These are phyloP conservation scores for Albugo laibachii DNA, from an alignment of 352 stramenopile species.

Conservation along the genomic window DNA sequence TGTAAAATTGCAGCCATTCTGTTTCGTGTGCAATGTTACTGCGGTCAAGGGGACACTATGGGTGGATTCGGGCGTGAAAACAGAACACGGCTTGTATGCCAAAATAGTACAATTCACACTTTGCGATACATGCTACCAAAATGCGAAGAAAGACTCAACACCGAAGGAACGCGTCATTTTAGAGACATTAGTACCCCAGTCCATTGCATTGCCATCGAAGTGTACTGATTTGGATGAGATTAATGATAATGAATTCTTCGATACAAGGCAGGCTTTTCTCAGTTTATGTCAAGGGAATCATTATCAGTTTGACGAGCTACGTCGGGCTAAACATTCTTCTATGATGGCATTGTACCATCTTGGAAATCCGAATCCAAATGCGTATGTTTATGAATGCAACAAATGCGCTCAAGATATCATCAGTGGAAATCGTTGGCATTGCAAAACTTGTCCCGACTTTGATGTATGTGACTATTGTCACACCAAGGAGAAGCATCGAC, in stretches of 20 bases:
- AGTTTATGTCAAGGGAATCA: slow-evolving; percentile 94
- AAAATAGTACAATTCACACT: slow-evolving; percentile 47
- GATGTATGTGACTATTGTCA: slow-evolving; percentile 80
- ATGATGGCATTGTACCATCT: slow-evolving; percentile 99
- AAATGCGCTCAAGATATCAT: slow-evolving; percentile 69
- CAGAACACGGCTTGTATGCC: slow-evolving; percentile 30
- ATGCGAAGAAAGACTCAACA: slow-evolving; percentile 15
- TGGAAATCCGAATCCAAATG: slow-evolving; percentile 86
- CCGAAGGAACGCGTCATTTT: slow-evolving; percentile 14
- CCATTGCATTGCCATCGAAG: slow-evolving; percentile 39
- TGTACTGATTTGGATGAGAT: slow-evolving; percentile 61
- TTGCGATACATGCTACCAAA: slow-evolving; percentile 52
- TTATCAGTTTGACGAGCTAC: slow-evolving; percentile 98
- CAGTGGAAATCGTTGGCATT: slow-evolving; percentile 76
- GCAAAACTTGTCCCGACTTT: slow-evolving; percentile 72
- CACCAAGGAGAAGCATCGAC: slow-evolving; percentile 64
- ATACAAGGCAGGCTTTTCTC: slow-evolving; percentile 95
- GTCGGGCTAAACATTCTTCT: slow-evolving; percentile 96
- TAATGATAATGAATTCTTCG: slow-evolving; percentile 84
- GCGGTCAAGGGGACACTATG: slow-evolving; percentile 47
- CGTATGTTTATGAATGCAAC: slow-evolving; percentile 77
- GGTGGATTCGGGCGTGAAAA: slow-evolving; percentile 42
- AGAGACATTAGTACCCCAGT: slow-evolving; percentile 27
- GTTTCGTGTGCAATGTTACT: slow-evolving; percentile 52
- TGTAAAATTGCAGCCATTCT: slow-evolving; percentile 72